Conservation (phyloP, 1,284 basidiomycete species). For the Ustilago sp. region DNA sequence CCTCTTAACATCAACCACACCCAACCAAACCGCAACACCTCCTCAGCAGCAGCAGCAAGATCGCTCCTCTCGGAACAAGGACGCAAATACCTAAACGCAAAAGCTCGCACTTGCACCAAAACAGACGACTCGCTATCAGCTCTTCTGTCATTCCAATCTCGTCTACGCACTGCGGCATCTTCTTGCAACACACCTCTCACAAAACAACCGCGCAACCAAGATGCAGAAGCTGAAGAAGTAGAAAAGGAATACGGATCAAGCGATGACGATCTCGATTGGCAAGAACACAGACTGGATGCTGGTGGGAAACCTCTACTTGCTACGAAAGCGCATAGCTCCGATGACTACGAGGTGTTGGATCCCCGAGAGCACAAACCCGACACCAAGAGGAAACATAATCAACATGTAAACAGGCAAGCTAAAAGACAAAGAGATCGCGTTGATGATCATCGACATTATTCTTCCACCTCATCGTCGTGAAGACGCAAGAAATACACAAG, state of each 20-base stretch:
- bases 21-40: not conserved
- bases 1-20: not conserved
- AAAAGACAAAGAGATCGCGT: conserved; percentile 54
- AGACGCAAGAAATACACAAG: not conserved
- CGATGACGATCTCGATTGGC: conserved; percentile 55
- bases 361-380: conserved; percentile 20
- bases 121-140: conserved; percentile 26
- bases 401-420: conserved; percentile 5
- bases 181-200: not conserved
- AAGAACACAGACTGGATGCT: conserved; percentile 43
- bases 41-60: not conserved
- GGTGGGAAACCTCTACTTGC: conserved; percentile 38
- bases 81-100: conserved; percentile 17
- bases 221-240: conserved; percentile 36
- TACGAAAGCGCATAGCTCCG: conserved; percentile 21
- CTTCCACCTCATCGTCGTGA: not conserved
- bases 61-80: conserved; percentile 15
- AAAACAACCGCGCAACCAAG: conserved; percentile 2
- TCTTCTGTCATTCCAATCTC: conserved; percentile 41
- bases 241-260: conserved; percentile 60
- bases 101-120: conserved; percentile 2
- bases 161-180: conserved; percentile 17
- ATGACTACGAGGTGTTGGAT: conserved; percentile 62
- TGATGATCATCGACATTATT: conserved; percentile 25
- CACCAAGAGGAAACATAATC: not conserved